Evolutionary conservation across 2,329 filamentous ascomycete species (phyloP), one percentile per base, ranked within the genome.

Genomic region (Calonectria honghensis): DNA sequence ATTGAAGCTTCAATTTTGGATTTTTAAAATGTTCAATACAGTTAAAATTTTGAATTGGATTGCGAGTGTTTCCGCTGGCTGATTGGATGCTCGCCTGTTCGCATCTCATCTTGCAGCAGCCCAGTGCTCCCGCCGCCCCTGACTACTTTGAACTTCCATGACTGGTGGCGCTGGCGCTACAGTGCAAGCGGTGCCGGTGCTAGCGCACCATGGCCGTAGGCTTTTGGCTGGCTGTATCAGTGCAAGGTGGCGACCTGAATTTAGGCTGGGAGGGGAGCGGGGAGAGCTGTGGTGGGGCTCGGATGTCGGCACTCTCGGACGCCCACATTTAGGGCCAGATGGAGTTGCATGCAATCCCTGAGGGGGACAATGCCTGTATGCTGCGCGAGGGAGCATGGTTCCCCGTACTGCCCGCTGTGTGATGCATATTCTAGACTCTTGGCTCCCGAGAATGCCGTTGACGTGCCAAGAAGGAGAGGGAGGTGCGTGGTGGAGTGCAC

Each of bases 261-360:
- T 41, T 45, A 63, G 57, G 16, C 41, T 24, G 45, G 45, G 11
- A 10, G 10, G 32, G 4, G 32, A 10, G 24, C 24, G 24, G 32
- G 32, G 32, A 11, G 32, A 35, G 20, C 45, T 48, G 45, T 13
- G 45, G 45, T 48, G 35, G 57, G 35, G 57, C 37, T 41, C 57
- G 57, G 57, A 63, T 63, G 57, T 63, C 57, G 57, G 57, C 57
- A 63, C n/a, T 18, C 57, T 57, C 20, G 6, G 37, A 29, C 57
- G 57, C 57, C 57, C 57, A 63, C 57, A 63, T 63, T 41, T 63
- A 63, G 57, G 57, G 57, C 57, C 57, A 63, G 57, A 63, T 41
- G 35, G 24, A 37, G n/a, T 63, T 9, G 16, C 45, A n/a, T 35
- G 39, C 20, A 39, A 54, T 16, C 11, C 18, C 16, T 16, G 24